Evolutionary conservation across 129 eudicot species (phyloP).

Genomic region (Artemisia annua): DNA sequence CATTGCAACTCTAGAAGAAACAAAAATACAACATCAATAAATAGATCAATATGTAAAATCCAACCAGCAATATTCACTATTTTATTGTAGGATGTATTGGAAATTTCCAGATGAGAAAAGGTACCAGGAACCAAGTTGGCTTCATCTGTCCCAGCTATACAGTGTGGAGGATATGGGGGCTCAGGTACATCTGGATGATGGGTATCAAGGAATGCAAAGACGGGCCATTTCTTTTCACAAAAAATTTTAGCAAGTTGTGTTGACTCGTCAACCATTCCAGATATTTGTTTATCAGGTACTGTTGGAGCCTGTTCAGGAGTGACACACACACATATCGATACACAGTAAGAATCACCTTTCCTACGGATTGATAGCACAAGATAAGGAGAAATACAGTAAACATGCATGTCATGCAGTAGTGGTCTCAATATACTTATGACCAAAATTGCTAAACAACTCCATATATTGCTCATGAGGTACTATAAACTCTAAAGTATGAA

Average conservation of each 20-base stretch:
- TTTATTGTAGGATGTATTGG: not conserved
- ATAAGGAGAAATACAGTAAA: not conserved
- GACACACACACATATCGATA: constrained; percentile 8
- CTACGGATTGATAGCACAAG: not conserved
- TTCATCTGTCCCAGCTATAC: constrained; percentile 82
- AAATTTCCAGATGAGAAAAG: not conserved
- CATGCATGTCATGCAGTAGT: too few species aligned
- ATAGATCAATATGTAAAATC: not conserved
- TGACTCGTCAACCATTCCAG: constrained; percentile 77
- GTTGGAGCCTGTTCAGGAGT: constrained; percentile 65
- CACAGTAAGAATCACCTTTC: constrained; percentile 5
- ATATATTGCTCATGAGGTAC: too few species aligned
- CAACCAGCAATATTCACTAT: not conserved
- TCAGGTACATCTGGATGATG: constrained; percentile 89
- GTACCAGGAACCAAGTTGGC: constrained; percentile 77
- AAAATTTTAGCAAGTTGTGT: constrained; percentile 63
- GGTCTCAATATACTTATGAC: too few species aligned
- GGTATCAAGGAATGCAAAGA: constrained; percentile 78
- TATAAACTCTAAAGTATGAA: too few species aligned
- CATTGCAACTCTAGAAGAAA: constrained; percentile 56
- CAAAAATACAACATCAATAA: constrained; percentile 20
- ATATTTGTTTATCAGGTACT: constrained; percentile 65
- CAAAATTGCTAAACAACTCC: too few species aligned
- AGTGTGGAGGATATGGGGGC: constrained; percentile 94
- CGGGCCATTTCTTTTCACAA: constrained; percentile 75